Evolutionary conservation across 768 basidiomycete genomes (phyloP), one percentile per base, ranked within the genome.

Genomic region (Leccinum subgranulosum): DNA sequence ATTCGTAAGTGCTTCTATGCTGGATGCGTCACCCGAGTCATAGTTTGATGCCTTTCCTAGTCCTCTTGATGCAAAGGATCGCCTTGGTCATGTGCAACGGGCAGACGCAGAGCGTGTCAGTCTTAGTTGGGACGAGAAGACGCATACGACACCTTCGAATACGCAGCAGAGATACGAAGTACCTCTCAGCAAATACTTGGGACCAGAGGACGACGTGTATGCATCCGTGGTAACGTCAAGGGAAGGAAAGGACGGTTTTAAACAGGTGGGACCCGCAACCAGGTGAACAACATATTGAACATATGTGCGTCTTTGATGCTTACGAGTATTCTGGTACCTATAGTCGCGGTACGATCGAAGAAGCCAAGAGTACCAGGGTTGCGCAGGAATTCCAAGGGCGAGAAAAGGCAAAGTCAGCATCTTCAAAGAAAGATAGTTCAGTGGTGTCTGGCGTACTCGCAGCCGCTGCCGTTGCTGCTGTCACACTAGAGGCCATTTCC

Each of bases 111-210:
- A 25, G 8, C 47, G 49, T 55, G 53, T 34, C 31, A 31, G 39
- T 23, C 14, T 46, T 21, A 5, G 48, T 2, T 66, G 56, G 60
- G 49, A 54, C 41, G 58, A 54, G 17, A 36, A 25, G 25, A 28
- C 23, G 8, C 55, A 46, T 19, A 27, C 33, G 23, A 41, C 19
- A 17, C 17, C 17, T 6, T 27, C 58, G 27, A 47, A 17, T 12
- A 2, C 45, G 4, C 31, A 19, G 17, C 54, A 14, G 6, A 54
- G 53, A 45, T 68, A 68, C 49, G 54, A 54, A 43, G 68, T 67
- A 0, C 67, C 67, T 57, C 52, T 61, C 14, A 63, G 53, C 58
- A 34, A 49, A 28, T 58, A 63, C 23, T 27, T 68, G 49, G 28
- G 29, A 27, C n/a, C 47, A 1, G 33, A 53, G 8, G 23, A 11